Conservation (phyloP, 2,329 filamentous ascomycete species). For the Dactylellina parvicollis region DNA sequence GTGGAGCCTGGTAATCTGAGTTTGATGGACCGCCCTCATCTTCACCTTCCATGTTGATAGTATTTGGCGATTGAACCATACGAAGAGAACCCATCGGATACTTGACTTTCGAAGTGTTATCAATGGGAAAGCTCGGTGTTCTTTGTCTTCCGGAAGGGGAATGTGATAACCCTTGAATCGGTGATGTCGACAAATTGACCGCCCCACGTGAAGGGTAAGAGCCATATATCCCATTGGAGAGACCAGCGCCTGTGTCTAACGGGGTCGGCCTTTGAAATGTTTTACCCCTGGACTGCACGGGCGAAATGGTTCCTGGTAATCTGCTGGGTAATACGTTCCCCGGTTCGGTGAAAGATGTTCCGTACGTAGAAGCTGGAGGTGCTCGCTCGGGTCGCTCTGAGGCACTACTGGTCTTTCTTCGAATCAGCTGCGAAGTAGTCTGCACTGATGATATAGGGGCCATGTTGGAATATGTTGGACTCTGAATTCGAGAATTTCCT, state of each 20-base stretch:
- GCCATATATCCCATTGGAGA: constrained; percentile 17
- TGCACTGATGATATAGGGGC: constrained; percentile 15
- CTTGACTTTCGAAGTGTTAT: constrained; percentile 13
- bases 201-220: constrained; percentile 12
- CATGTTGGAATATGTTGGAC: constrained; percentile 16
- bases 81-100: constrained; percentile 28
- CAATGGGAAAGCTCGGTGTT: constrained; percentile 42
- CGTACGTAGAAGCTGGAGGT: constrained; percentile 24
- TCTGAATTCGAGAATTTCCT: constrained; percentile 9
- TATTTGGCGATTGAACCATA: constrained; percentile 45
- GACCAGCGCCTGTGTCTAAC: constrained; percentile 24
- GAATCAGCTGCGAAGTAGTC: constrained; percentile 28
- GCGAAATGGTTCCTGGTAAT: constrained; percentile 20
- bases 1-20: constrained; percentile 26
- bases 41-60: constrained; percentile 21
- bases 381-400: constrained; percentile 47
- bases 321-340: constrained; percentile 23
- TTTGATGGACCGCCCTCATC: constrained; percentile 38
- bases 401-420: constrained; percentile 20
- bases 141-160: constrained; percentile 27
- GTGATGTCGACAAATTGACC: constrained; percentile 36
- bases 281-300: constrained; percentile 21
- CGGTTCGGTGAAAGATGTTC: constrained; percentile 38
- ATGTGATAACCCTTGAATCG: constrained; percentile 24
- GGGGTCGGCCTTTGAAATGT: constrained; percentile 33